Evolutionary conservation across 106 monocot genomes (phyloP).

Genomic region (Posidonia australis): DNA sequence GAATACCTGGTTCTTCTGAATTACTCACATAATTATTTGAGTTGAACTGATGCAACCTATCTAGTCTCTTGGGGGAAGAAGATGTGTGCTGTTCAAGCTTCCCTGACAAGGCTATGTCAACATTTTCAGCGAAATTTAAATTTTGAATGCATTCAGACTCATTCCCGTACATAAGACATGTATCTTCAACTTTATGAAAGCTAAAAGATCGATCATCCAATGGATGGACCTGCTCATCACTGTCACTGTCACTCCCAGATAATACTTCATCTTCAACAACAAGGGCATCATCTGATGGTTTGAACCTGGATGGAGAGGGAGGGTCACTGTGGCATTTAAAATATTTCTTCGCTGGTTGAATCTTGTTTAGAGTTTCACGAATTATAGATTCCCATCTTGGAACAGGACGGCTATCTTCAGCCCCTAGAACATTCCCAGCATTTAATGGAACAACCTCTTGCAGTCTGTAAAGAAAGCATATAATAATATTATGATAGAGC

Average conservation of each 20-base stretch:
- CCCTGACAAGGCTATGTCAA: not conserved
- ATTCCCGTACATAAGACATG: not conserved
- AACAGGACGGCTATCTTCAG: slow-evolving; percentile 54
- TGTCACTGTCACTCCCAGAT: slow-evolving; percentile 37
- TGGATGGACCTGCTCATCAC: slow-evolving; percentile 32
- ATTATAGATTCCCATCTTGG: slow-evolving; percentile 75
- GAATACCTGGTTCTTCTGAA: slow-evolving; percentile 4
- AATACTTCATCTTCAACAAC: slow-evolving; percentile 28
- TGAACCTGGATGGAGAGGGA: slow-evolving; percentile 84
- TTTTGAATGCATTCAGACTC: slow-evolving; percentile 4
- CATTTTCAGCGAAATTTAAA: not conserved
- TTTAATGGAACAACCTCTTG: slow-evolving; percentile 93
- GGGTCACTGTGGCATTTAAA: slow-evolving; percentile 72
- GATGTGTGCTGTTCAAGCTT: slow-evolving; percentile 6
- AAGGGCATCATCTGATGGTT: slow-evolving; percentile 33
- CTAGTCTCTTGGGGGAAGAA: slow-evolving; percentile 23
- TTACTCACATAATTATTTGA: slow-evolving; percentile 12
- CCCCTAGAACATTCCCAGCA: slow-evolving; percentile 87
- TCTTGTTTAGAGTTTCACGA: slow-evolving; percentile 47
- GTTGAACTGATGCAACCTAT: slow-evolving; percentile 30
- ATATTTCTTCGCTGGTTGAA: slow-evolving; percentile 30
- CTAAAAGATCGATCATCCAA: slow-evolving; percentile 20
- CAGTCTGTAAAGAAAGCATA: slow-evolving; percentile 32
- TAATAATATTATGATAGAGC: not conserved
- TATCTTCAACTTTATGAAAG: not conserved